Conservation (phyloP, 2,329 filamentous ascomycete species). For the Onygena corvina region DNA sequence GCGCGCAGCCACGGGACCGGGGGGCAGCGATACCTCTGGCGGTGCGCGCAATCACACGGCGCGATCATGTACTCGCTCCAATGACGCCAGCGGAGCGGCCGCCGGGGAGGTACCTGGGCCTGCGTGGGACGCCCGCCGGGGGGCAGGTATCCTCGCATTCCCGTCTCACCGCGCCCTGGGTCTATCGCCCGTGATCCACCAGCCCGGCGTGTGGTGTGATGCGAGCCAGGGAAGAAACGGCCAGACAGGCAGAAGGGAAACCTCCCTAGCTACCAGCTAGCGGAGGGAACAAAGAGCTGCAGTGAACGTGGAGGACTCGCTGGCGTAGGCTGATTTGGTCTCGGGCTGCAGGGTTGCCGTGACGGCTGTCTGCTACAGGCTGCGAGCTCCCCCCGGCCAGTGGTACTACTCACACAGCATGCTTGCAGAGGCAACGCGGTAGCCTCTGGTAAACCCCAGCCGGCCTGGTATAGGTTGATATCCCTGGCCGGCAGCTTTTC, state of each 20-base stretch:
- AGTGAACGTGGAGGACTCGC: conserved; percentile 4
- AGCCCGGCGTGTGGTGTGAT: background rate
- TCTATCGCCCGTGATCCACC: too few relatives aligned
- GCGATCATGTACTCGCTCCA: background rate
- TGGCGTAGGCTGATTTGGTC: background rate
- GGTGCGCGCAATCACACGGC: background rate
- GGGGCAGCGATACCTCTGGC: background rate
- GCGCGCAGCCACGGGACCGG: background rate
- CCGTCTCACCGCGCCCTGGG: too few relatives aligned
- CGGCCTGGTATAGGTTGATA: background rate
- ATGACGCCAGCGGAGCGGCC: background rate
- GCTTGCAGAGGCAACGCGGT: too few relatives aligned
- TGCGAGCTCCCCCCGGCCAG: background rate
- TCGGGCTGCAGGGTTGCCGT: too few relatives aligned
- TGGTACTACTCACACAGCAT: too few relatives aligned
- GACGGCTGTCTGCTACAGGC: too few relatives aligned
- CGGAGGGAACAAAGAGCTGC: background rate
- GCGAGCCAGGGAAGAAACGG: background rate
- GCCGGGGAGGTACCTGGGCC: too few relatives aligned
- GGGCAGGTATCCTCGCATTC: background rate
- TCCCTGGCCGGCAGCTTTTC: background rate
- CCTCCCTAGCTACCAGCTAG: background rate
- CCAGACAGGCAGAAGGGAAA: background rate
- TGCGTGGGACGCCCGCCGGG: background rate
- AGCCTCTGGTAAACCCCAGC: too few relatives aligned